Base-by-base conservation (phyloP, 345 rosid species). In the Eutrema heterophyllum region DNA sequence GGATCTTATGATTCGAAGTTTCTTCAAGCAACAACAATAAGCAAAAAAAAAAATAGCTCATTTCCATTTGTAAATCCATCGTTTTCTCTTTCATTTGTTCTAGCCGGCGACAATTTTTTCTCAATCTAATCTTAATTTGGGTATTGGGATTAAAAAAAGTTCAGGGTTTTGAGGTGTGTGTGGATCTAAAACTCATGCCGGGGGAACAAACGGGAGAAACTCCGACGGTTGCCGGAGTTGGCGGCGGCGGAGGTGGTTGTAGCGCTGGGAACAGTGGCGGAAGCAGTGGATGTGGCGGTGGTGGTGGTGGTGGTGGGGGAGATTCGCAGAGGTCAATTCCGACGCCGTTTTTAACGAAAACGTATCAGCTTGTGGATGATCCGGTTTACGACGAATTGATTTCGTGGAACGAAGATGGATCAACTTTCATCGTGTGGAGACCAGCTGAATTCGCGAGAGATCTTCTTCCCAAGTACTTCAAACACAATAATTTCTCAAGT, bases 401-500 rank as follows among this genome's bases (percentile, higher is more conserved):
- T 14, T 87, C 96, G 0, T 94, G 98, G 98, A 91, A 89, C 74
- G 96, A 88, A 3, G 95, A 91, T 62, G 98, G 96, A 72, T 80
- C 96, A 2, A 81, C 88, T 10, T 94, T 94, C 79, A 84, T 94
- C 55, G 98, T 94, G 4, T 89, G 97, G 98, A 78, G 88, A 3
- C 97, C 98, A 14, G 97, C 97, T 7, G 98, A 94, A 49, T 94
- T 94, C 75, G 95, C 96, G 0, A 80, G 97, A 50, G 98, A 94
- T 83, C 84, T 94, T 84, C 89, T 94, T 15, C 98, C 98, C 0
- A 88, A 89, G 7, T 89, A 91, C 79, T 94, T 94, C 81, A 94
- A 94, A 78, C 98, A 94, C 53, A 94, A 94, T 44, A 94, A 94
- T 29, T 94, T 91, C 85, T 94, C 98, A 0, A 89, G 96, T 78